Evolutionary conservation across 2,329 filamentous ascomycete species (phyloP).

Genomic region (Cladosporium sp.): DNA sequence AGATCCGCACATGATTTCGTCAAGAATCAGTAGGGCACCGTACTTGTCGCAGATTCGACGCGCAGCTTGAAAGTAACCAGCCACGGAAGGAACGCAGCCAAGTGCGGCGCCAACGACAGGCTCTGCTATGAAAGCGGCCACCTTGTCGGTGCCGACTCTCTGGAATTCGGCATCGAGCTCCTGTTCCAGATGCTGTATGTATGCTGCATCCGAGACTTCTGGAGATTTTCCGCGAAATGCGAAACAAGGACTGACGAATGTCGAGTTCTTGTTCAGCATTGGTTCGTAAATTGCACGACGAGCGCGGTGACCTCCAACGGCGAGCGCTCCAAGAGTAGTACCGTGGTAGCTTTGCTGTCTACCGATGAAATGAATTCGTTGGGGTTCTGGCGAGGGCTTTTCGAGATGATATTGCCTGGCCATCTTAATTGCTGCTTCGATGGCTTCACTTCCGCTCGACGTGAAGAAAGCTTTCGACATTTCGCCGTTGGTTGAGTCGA

Average conservation of each 20-base stretch:
- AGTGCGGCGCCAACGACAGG: constrained; percentile 66
- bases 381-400: constrained; percentile 46
- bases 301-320: constrained; percentile 57
- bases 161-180: constrained; percentile 66
- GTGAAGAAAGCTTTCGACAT: constrained; percentile 54
- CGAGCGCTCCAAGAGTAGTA: constrained; percentile 62
- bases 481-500: constrained; percentile 47
- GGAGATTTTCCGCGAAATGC: constrained; percentile 53
- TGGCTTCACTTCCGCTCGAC: constrained; percentile 60
- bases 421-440: constrained; percentile 65
- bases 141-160: constrained; percentile 57
- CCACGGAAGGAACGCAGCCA: constrained; percentile 62
- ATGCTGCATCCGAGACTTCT: constrained; percentile 53
- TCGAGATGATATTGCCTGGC: constrained; percentile 63
- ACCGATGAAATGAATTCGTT: constrained; percentile 58
- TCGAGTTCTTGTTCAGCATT: constrained; percentile 50
- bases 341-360: constrained; percentile 66
- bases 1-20: constrained; percentile 71
- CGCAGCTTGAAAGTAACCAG: constrained; percentile 67
- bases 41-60: constrained; percentile 64
- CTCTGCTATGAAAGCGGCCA: constrained; percentile 70
- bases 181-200: constrained; percentile 55
- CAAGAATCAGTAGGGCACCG: constrained; percentile 69
- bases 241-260: constrained; percentile 62
- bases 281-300: constrained; percentile 59